These are phyloP conservation scores for Aspergillus panamensis DNA, from an alignment of 495 filamentous ascomycete genomes.

Conservation along the genomic window DNA sequence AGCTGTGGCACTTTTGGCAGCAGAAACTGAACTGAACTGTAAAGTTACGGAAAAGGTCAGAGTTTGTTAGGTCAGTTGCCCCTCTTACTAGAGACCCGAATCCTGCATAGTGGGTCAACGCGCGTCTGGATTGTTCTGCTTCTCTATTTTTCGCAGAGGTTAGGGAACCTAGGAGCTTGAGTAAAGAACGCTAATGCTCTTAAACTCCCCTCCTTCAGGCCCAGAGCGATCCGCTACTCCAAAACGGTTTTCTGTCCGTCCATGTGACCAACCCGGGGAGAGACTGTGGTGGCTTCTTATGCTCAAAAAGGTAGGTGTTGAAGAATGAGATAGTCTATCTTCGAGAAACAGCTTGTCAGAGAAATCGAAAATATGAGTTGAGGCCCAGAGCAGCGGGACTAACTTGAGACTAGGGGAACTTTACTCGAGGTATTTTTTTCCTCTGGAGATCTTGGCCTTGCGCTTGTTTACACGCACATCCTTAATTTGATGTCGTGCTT, in stretches of 20 bases:
- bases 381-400: not conserved
- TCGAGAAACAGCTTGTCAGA: not conserved
- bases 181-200: not conserved
- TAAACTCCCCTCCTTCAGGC: slow-evolving; percentile 2
- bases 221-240: slow-evolving; percentile 2
- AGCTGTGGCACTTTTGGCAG: slow-evolving; percentile 2
- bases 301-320: not conserved
- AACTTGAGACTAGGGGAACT: not conserved
- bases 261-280: slow-evolving; percentile 3
- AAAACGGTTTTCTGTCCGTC: slow-evolving; percentile 3
- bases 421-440: not conserved
- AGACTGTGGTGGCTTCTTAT: not conserved
- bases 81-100: not conserved
- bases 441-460: slow-evolving; percentile 1
- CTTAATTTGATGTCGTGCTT: slow-evolving; percentile 21
- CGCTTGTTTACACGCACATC: slow-evolving; percentile 15
- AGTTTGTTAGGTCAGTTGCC: slow-evolving; percentile 18
- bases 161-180: not conserved
- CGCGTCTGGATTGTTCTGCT: slow-evolving; percentile 8
- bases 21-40: not conserved
- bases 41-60: slow-evolving; percentile 14
- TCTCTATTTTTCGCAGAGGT: slow-evolving; percentile 8
- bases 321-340: too few species aligned
- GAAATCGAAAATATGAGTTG: not conserved
- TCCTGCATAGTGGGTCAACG: slow-evolving; percentile 14